A percentile compares a stretch with the other conserved stretches of the same genome.
phyloP scores from a whole-genome alignment of 1,139 yeast genomes.

The Kodamaea arcana region DNA sequence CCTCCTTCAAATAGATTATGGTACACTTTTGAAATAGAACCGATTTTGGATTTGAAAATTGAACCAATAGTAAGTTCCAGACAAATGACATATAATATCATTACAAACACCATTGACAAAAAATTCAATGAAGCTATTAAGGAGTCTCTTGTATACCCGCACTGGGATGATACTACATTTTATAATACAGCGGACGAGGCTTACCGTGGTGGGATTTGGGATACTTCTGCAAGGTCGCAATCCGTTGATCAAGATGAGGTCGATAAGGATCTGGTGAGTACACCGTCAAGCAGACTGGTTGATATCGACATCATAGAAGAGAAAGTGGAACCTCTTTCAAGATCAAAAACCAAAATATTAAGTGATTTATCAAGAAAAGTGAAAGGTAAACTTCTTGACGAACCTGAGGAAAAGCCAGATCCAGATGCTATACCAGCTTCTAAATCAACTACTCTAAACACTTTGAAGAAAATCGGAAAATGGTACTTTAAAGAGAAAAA shows the following conservation, averaged over 20 bases:
- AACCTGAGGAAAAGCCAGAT: not conserved
- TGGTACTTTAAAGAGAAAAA: slow-evolving; percentile 61
- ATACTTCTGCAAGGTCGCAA: slow-evolving; percentile 22
- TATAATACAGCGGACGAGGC: slow-evolving; percentile 61
- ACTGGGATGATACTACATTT: slow-evolving; percentile 82
- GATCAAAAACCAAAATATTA: not conserved
- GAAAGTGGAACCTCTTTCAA: not conserved
- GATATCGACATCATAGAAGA: slow-evolving; percentile 2
- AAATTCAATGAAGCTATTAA: slow-evolving; percentile 74
- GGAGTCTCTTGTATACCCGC: slow-evolving; percentile 79
- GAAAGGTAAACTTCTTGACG: not conserved
- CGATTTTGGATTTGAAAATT: slow-evolving; percentile 65
- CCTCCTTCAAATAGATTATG: slow-evolving; percentile 89
- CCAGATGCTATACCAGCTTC: not conserved
- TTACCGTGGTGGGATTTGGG: slow-evolving; percentile 94
- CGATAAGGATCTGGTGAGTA: slow-evolving; percentile 6
- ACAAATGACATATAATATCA: slow-evolving; percentile 69
- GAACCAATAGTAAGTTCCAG: slow-evolving; percentile 89
- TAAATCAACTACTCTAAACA: slow-evolving; percentile 19
- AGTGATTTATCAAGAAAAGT: not conserved
- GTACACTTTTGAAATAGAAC: slow-evolving; percentile 84
- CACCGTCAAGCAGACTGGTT: not conserved
- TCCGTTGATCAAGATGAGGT: slow-evolving; percentile 1
- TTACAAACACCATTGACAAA: slow-evolving; percentile 76
- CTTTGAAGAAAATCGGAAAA: slow-evolving; percentile 60